These are phyloP conservation scores for Arachis hypogaea DNA, from an alignment of 306 rosid species.

Conservation along the genomic window DNA sequence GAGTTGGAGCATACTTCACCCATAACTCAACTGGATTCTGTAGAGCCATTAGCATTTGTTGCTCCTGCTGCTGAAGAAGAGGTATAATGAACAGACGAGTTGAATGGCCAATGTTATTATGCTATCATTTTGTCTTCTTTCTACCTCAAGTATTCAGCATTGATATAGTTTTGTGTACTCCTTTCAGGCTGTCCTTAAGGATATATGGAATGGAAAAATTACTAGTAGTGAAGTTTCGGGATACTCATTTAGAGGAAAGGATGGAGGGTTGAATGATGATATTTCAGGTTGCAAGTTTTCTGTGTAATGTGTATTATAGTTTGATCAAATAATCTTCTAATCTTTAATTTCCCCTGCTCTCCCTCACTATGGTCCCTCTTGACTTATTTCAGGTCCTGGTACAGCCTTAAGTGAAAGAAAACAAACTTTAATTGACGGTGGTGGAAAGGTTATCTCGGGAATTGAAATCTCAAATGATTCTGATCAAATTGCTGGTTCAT, in stretches of 20 bases:
- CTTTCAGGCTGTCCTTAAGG: constrained; percentile 58
- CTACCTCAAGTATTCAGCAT: background rate
- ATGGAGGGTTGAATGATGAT: constrained; percentile 48
- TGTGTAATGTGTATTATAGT: background rate
- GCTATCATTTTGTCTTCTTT: constrained; percentile 7
- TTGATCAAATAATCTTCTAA: no score
- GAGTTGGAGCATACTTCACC: constrained; percentile 54
- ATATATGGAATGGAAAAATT: constrained; percentile 62
- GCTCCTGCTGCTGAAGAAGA: constrained; percentile 72
- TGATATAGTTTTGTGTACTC: constrained; percentile 31
- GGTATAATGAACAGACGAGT: constrained; percentile 48
- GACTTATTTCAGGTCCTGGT: constrained; percentile 40
- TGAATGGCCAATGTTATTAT: background rate
- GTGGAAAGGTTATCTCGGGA: constrained; percentile 37
- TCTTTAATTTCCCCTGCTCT: background rate
- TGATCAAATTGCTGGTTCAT: constrained; percentile 40
- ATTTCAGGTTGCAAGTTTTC: constrained; percentile 42
- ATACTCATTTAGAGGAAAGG: constrained; percentile 44
- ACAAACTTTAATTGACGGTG: constrained; percentile 35
- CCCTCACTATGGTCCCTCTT: constrained; percentile 26
- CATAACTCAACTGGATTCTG: constrained; percentile 47
- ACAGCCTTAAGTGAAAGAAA: constrained; percentile 43
- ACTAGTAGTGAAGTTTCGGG: constrained; percentile 56
- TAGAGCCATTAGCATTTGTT: constrained; percentile 65
- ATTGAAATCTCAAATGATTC: constrained; percentile 33